Evolutionary conservation across 495 filamentous ascomycete genomes (phyloP).

Genomic region (Poronia punctata): DNA sequence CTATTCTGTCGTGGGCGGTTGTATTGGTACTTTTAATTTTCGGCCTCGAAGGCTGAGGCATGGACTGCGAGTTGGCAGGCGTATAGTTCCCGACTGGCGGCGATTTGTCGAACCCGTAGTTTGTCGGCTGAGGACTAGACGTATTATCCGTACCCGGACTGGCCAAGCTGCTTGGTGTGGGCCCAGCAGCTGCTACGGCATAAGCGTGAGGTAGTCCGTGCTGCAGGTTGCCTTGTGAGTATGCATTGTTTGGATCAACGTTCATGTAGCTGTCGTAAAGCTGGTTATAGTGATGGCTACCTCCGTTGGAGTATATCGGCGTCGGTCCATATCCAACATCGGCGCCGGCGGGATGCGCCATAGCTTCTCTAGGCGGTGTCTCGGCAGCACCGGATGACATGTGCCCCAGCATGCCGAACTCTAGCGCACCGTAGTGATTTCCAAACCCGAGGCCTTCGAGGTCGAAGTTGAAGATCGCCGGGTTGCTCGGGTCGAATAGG

Average conservation of each 20-base stretch:
- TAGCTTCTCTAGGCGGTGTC: slow-evolving; percentile 60
- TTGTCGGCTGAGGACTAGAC: slow-evolving; percentile 38
- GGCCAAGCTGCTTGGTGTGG: slow-evolving; percentile 36
- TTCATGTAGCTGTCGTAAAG: slow-evolving; percentile 37
- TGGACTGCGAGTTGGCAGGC: slow-evolving; percentile 18
- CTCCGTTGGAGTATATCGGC: slow-evolving; percentile 37
- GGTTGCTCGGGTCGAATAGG: slow-evolving; percentile 84
- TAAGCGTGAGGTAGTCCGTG: slow-evolving; percentile 46
- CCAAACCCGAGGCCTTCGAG: slow-evolving; percentile 90
- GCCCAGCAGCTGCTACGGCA: slow-evolving; percentile 40
- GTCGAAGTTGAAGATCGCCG: slow-evolving; percentile 88
- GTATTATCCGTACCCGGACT: slow-evolving; percentile 46
- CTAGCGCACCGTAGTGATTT: slow-evolving; percentile 86
- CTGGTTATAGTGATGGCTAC: slow-evolving; percentile 34
- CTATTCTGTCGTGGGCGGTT: slow-evolving; percentile 27
- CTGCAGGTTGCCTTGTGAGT: slow-evolving; percentile 42
- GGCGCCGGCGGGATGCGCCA: slow-evolving; percentile 22
- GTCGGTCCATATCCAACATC: slow-evolving; percentile 37
- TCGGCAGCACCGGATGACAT: slow-evolving; percentile 84
- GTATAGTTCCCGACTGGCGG: slow-evolving; percentile 37
- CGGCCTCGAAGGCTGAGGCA: slow-evolving; percentile 23
- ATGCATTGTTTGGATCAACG: slow-evolving; percentile 32
- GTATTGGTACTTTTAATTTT: slow-evolving; percentile 35
- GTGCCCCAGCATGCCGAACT: slow-evolving; percentile 90
- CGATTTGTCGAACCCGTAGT: slow-evolving; percentile 38